Evolutionary conservation across 768 basidiomycete genomes (phyloP).

Genomic region (Amylocystis lapponica): DNA sequence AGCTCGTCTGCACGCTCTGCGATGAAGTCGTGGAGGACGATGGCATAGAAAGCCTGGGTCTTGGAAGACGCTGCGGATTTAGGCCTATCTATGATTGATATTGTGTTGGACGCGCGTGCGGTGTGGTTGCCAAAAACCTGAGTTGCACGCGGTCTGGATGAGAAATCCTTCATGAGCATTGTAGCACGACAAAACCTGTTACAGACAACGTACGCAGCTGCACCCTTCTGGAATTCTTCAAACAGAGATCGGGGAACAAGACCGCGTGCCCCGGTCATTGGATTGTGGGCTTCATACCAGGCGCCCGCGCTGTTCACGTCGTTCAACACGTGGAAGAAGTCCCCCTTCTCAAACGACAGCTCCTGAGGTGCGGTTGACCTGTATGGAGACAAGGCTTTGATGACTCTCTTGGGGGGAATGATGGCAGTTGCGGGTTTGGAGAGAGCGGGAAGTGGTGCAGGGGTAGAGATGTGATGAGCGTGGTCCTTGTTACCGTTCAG

Average conservation of each 20-base stretch:
- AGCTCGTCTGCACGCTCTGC: slow-evolving; percentile 98
- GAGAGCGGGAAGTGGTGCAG: slow-evolving; percentile 57
- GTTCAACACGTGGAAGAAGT: slow-evolving; percentile 93
- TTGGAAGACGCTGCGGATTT: slow-evolving; percentile 25
- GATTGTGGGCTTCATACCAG: slow-evolving; percentile 96
- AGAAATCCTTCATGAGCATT: neutral
- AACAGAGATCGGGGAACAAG: slow-evolving; percentile 84
- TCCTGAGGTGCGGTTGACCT: slow-evolving; percentile 73
- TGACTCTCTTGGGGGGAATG: slow-evolving; percentile 90
- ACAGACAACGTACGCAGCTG: slow-evolving; percentile 45
- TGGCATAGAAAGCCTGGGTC: slow-evolving; percentile 71
- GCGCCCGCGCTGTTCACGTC: slow-evolving; percentile 52
- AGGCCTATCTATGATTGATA: slow-evolving; percentile 5
- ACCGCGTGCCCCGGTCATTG: slow-evolving; percentile 84
- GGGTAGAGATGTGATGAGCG: slow-evolving; percentile 65
- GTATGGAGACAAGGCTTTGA: slow-evolving; percentile 71
- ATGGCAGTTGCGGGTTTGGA: slow-evolving; percentile 68
- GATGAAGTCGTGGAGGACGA: slow-evolving; percentile 91
- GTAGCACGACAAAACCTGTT: neutral
- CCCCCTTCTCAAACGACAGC: slow-evolving; percentile 87
- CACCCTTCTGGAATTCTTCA: slow-evolving; percentile 81
- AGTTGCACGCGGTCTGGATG: neutral
- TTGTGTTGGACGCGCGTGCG: no score
- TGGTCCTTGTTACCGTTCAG: slow-evolving; percentile 62
- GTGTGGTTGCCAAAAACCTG: slow-evolving; percentile 1